Percentiles rank a stretch among this genome's conserved stretches.
Conservation (phyloP, 208 protist species). For the Wallacemonas sp. region DNA sequence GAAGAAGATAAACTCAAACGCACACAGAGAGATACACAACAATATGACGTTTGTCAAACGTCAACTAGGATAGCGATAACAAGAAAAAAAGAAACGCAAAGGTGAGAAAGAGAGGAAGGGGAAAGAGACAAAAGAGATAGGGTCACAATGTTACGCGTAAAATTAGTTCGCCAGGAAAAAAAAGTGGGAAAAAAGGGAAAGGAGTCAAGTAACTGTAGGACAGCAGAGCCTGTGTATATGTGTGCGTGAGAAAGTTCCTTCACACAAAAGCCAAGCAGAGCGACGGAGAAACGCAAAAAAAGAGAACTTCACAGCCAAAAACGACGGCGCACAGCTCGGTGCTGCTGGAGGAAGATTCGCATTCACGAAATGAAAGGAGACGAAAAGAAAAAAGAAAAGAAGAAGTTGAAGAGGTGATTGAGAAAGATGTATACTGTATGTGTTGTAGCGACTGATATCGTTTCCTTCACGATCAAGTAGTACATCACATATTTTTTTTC, state of each 20-base stretch:
- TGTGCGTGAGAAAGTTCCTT: too few relatives aligned
- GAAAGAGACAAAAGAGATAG: background rate
- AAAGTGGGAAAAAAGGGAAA: conserved; percentile 17
- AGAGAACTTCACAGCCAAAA: too few relatives aligned
- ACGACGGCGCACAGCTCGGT: too few relatives aligned
- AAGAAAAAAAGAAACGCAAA: conserved; percentile 9
- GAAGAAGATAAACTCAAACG: too few relatives aligned
- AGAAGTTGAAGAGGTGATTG: background rate
- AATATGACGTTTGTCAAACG: too few relatives aligned
- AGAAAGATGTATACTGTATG: background rate
- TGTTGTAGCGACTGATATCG: too few relatives aligned
- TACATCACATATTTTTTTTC: background rate
- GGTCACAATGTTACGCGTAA: background rate
- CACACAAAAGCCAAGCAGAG: too few relatives aligned
- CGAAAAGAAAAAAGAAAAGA: conserved; percentile 13
- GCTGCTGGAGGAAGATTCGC: too few relatives aligned
- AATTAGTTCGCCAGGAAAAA: background rate
- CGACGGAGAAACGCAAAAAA: too few relatives aligned
- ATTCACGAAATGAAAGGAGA: conserved; percentile 13
- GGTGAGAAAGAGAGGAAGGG: background rate
- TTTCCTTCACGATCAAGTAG: background rate
- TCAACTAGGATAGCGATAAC: conserved; percentile 2
- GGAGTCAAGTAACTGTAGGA: background rate
- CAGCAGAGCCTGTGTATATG: too few relatives aligned
- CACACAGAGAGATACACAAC: too few relatives aligned